phyloP scores from a whole-genome alignment of 1,284 basidiomycete genomes.

The Ganoderma sinense region DNA sequence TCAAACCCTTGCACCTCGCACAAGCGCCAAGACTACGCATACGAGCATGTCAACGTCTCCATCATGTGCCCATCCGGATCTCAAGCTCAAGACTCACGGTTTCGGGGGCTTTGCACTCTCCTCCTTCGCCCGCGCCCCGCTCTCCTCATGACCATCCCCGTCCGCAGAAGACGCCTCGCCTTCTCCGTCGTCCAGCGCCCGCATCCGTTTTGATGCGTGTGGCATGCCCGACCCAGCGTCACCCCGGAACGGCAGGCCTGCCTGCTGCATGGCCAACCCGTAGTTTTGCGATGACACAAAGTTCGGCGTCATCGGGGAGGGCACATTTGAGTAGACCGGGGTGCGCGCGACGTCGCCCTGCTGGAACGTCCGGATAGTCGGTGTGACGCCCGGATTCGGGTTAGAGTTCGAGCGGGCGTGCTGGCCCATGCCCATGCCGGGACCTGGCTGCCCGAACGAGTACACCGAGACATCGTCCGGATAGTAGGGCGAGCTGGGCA shows the following conservation, averaged over 20 bases:
- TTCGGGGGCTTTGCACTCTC: conserved; percentile 50
- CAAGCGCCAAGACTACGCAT: conserved; percentile 56
- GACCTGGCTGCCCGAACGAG: conserved; percentile 11
- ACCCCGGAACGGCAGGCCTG: conserved; percentile 21
- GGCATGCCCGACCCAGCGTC: conserved; percentile 22
- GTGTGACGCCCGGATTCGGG: conserved; percentile 23
- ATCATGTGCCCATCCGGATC: conserved; percentile 2
- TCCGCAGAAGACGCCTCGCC: conserved; percentile 42
- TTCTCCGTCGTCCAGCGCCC: conserved; percentile 53
- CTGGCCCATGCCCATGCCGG: conserved; percentile 12
- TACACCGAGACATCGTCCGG: conserved; percentile 22
- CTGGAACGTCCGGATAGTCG: conserved; percentile 28
- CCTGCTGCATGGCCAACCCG: conserved; percentile 21
- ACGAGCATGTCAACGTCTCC: conserved; percentile 13
- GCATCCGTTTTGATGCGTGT: conserved; percentile 41
- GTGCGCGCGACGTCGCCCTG: conserved; percentile 20
- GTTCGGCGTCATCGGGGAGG: conserved; percentile 25
- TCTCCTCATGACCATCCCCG: conserved; percentile 41
- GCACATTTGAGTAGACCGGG: conserved; percentile 19
- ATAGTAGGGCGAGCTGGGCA: conserved; percentile 30
- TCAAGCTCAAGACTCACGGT: conserved; percentile 46
- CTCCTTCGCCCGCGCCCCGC: conserved; percentile 32
- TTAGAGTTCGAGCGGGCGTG: conserved; percentile 21
- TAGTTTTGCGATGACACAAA: conserved; percentile 18
- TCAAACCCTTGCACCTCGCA: conserved; percentile 76